phyloP scores from a whole-genome alignment of 192 early-diverging fungal genomes.

The Obelidium mucronatum region DNA sequence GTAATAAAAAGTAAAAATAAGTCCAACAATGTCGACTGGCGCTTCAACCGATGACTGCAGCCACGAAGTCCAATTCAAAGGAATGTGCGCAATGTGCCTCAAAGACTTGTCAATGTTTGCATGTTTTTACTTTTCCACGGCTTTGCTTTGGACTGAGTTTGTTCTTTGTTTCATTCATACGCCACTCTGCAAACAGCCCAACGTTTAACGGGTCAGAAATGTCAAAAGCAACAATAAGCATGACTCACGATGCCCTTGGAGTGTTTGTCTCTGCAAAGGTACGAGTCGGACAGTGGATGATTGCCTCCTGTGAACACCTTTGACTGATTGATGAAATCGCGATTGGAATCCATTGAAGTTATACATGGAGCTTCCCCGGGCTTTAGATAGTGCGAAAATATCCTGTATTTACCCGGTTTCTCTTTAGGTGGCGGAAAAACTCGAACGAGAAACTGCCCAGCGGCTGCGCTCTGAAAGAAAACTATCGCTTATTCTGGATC shows the following conservation, averaged over 20 bases:
- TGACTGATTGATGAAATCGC: background rate
- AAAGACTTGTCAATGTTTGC: constrained; percentile 67
- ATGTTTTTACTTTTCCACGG: background rate
- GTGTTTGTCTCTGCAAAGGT: constrained; percentile 72
- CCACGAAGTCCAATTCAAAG: constrained; percentile 78
- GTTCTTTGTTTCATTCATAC: constrained; percentile 19
- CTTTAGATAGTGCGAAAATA: constrained; percentile 10
- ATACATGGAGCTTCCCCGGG: background rate
- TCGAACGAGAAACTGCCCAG: constrained; percentile 73
- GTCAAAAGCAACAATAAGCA: constrained; percentile 73
- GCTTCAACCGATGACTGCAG: constrained; percentile 52
- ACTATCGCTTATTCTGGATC: constrained; percentile 91
- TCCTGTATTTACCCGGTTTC: background rate
- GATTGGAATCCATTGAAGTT: background rate
- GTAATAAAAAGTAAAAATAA: too few relatives aligned
- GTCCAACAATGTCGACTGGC: background rate
- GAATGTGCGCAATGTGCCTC: constrained; percentile 85
- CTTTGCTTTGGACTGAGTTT: constrained; percentile 2
- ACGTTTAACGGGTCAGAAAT: constrained; percentile 56
- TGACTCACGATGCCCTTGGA: constrained; percentile 76
- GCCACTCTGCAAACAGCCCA: constrained; percentile 11
- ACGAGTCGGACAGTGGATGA: background rate
- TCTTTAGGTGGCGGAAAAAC: constrained; percentile 68
- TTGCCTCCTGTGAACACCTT: background rate
- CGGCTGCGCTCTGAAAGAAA: constrained; percentile 72